phyloP scores from a whole-genome alignment of 1,284 basidiomycete species.

The Puccinia hordei region DNA sequence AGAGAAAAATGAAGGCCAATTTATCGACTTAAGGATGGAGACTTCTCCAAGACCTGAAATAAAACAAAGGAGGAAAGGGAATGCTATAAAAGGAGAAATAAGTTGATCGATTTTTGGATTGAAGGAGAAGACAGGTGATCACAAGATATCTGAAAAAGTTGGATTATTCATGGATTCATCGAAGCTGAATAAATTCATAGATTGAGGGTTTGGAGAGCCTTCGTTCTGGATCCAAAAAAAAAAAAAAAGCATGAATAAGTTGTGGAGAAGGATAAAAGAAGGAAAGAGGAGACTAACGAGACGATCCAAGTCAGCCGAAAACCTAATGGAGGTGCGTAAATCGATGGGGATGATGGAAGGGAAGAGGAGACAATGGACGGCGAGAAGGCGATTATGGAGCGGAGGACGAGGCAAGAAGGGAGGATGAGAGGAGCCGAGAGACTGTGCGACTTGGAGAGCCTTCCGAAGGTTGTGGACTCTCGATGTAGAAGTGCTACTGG shows the following conservation, averaged over 20 bases:
- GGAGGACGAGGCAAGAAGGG: background rate
- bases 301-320: constrained; percentile 4
- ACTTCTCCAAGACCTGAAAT: too few species aligned
- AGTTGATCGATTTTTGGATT: background rate
- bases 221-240: background rate
- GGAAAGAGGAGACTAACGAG: constrained; percentile 13
- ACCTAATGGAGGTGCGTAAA: constrained; percentile 26
- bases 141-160: background rate
- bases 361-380: constrained; percentile 36
- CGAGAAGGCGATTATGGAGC: background rate
- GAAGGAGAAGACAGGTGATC: background rate
- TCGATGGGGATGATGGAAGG: constrained; percentile 36
- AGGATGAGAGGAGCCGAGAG: too few species aligned
- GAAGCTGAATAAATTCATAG: constrained; percentile 32
- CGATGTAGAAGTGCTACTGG: background rate
- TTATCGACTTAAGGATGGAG: background rate
- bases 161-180: background rate
- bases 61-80: background rate
- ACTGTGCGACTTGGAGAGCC: too few species aligned
- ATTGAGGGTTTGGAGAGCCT: background rate
- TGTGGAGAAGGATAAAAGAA: background rate
- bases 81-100: background rate
- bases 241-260: background rate
- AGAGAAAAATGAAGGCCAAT: background rate
- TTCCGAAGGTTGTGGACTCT: background rate